Evolutionary conservation across 305 asterid species (phyloP), one percentile per base, ranked within the genome.

Genomic region (Fraxinus nigra): DNA sequence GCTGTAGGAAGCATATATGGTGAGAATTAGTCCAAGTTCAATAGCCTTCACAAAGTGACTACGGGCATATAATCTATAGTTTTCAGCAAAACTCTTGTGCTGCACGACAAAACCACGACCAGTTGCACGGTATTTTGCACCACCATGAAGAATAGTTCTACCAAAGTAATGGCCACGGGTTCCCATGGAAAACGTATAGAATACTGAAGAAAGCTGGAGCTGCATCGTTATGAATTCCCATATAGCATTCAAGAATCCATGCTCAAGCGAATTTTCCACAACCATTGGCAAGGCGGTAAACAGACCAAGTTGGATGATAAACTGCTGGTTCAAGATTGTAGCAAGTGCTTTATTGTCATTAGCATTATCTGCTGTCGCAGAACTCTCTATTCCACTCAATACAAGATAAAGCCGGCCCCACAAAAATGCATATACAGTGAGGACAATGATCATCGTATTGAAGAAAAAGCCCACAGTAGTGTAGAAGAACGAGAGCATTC

Each of bases 331-430:
- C 92, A 91, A 80, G 81, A 91, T 86, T 37, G 94, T 81, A 65
- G 86, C 93, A 76, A 91, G 93, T 75, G 94, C 94, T 88, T 82
- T 89, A 75, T 91, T 91, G 81, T 83, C 83, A 74, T 72, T 80
- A 38, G 90, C 77, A 43, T 76, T 56, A 65, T 79, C 80, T 69
- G 82, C 80, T 28, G 81, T 63, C 40, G 86, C 79, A 79, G 93
- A 89, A 26, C 81, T 87, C 89, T 91, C 94, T 30, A 89, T 74
- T 74, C 93, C 94, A 81, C 94, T 89, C 83, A 91, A 90, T 8
- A 93, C 93, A 83, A 91, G 88, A 86, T 91, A 91, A 48, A 91
- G 87, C n/a, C 94, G 89, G 56, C 93, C 94, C 94, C 94, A 91
- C 82, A 91, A 78, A 84, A 91, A 91, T 75, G 88, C 91, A 85